Conservation (phyloP, 2,329 filamentous ascomycete species). For the Fusarium aywerte region DNA sequence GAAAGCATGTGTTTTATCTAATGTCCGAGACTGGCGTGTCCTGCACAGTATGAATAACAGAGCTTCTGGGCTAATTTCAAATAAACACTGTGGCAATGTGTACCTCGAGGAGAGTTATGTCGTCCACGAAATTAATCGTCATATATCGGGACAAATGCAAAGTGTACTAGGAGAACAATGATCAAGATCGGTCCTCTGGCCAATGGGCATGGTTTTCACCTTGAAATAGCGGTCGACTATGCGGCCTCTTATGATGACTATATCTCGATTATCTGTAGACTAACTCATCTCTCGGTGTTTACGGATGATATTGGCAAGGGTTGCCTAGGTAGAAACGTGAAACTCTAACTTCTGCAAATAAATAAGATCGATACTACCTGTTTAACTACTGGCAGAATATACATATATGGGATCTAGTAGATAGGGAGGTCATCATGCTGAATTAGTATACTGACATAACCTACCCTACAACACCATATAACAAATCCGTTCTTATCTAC, state of each 20-base stretch:
- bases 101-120: neutral
- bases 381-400: neutral
- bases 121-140: neutral
- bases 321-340: too few species aligned
- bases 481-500: neutral
- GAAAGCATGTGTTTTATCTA: slow-evolving; percentile 14
- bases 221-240: too few species aligned
- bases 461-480: neutral
- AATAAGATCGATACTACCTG: neutral
- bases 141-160: too few species aligned
- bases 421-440: neutral
- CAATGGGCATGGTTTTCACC: too few species aligned
- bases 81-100: neutral
- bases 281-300: too few species aligned
- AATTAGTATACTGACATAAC: neutral
- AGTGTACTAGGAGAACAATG: too few species aligned
- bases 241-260: too few species aligned
- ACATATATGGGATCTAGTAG: neutral
- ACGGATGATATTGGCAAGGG: too few species aligned
- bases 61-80: too few species aligned
- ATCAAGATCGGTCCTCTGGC: too few species aligned
- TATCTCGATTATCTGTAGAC: too few species aligned
- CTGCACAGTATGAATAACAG: slow-evolving; percentile 3
- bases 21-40: neutral
- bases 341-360: neutral